Evolutionary conservation across 1,284 basidiomycete species (phyloP).

Genomic region (Pseudozyma tsukubaensis): DNA sequence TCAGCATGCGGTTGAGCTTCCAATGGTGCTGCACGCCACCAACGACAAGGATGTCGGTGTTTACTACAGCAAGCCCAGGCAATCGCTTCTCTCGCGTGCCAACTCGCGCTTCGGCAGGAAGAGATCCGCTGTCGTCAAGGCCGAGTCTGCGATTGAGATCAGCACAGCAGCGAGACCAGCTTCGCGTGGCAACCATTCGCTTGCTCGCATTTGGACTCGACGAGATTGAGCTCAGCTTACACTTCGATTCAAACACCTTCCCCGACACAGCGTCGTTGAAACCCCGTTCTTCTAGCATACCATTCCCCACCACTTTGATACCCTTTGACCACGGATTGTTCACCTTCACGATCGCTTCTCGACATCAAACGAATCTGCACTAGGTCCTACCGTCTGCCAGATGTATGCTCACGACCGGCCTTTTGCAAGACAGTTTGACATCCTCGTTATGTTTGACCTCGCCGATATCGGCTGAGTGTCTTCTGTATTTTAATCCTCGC

Average conservation of each 20-base stretch:
- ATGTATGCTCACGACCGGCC: background rate
- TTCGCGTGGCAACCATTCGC: constrained; percentile 10
- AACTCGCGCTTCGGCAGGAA: constrained; percentile 29
- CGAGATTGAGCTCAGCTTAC: background rate
- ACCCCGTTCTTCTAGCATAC: background rate
- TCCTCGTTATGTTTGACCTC: too few relatives aligned
- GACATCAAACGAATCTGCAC: background rate
- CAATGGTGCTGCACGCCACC: constrained; percentile 17
- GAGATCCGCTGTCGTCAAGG: constrained; percentile 6
- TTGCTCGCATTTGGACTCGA: constrained; percentile 31
- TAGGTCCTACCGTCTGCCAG: constrained; percentile 4
- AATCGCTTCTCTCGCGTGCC: constrained; percentile 23
- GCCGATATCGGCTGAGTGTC: too few relatives aligned
- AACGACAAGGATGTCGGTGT: constrained; percentile 27
- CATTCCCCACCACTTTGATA: background rate
- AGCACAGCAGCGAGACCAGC: constrained; percentile 5
- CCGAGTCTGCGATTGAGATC: constrained; percentile 3
- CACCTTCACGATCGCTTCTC: background rate
- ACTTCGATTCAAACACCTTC: background rate
- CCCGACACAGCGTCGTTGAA: background rate
- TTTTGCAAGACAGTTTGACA: too few relatives aligned
- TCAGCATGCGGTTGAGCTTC: constrained; percentile 18
- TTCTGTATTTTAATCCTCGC: too few relatives aligned
- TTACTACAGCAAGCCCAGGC: constrained; percentile 23
- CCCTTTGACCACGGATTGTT: background rate